A percentile compares a stretch with the other conserved stretches of the same genome.
phyloP scores from a whole-genome alignment of 1,284 basidiomycete species.

The Taiwanofungus camphoratus region DNA sequence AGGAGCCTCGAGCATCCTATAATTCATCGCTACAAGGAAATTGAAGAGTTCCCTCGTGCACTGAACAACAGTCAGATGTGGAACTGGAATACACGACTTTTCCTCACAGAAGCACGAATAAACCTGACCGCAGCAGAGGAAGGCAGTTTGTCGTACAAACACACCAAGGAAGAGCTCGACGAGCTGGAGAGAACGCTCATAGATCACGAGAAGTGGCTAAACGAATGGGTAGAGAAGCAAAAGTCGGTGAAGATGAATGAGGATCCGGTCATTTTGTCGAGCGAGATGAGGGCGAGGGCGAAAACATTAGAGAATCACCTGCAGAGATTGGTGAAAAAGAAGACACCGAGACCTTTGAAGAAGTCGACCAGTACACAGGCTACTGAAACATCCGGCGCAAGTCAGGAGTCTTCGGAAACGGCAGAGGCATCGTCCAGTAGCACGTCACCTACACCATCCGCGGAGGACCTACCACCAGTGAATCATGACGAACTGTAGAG shows the following conservation, averaged over 20 bases:
- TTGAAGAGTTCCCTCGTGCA: constrained; percentile 66
- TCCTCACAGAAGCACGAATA: constrained; percentile 72
- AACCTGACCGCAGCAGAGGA: constrained; percentile 63
- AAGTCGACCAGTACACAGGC: constrained; percentile 30
- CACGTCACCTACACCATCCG: constrained; percentile 6
- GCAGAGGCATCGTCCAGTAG: constrained; percentile 7
- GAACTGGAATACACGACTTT: constrained; percentile 76
- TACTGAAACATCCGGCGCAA: constrained; percentile 8
- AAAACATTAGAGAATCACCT: constrained; percentile 75
- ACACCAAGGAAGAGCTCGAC: constrained; percentile 79
- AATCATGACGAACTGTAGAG: constrained; percentile 27
- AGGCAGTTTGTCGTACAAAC: constrained; percentile 62
- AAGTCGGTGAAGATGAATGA: constrained; percentile 65
- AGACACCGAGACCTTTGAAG: constrained; percentile 51
- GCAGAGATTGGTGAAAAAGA: constrained; percentile 61
- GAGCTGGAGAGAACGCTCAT: constrained; percentile 66
- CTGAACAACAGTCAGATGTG: constrained; percentile 77
- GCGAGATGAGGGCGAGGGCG: constrained; percentile 78
- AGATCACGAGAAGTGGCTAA: constrained; percentile 79
- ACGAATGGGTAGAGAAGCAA: constrained; percentile 76
- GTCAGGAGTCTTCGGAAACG: constrained; percentile 2
- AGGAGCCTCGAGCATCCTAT: constrained; percentile 81
- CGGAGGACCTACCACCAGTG: constrained; percentile 8
- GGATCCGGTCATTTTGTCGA: constrained; percentile 77
- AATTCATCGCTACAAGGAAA: constrained; percentile 82